phyloP scores from a whole-genome alignment of 495 filamentous ascomycete species.

The Jackrogersella multiformis region DNA sequence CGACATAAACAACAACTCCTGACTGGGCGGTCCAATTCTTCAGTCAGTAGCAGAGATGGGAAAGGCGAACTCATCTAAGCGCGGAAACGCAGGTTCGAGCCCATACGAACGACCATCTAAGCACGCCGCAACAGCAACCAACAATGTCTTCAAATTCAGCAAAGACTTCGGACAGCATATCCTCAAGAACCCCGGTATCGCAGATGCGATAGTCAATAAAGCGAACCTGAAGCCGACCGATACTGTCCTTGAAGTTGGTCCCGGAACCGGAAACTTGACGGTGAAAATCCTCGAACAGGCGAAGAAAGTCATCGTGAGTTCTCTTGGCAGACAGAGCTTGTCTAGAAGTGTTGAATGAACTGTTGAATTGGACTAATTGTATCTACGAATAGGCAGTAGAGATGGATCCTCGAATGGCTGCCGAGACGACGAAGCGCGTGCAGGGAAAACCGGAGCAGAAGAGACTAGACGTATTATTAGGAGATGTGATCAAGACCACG shows the following conservation, averaged over 20 bases:
- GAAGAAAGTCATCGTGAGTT: conserved; percentile 78
- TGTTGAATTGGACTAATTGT: conserved; percentile 10
- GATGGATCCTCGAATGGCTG: conserved; percentile 95
- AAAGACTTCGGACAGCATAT: conserved; percentile 81
- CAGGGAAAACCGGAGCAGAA: conserved; percentile 84
- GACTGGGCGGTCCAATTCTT: neutral
- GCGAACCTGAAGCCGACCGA: conserved; percentile 90
- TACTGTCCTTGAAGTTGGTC: conserved; percentile 62
- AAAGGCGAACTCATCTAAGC: conserved; percentile 70
- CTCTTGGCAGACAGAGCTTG: too few species aligned
- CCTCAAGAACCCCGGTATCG: conserved; percentile 93
- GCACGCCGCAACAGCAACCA: conserved; percentile 54
- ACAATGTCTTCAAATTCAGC: conserved; percentile 83
- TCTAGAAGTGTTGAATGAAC: too few species aligned
- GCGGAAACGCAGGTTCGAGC: conserved; percentile 59
- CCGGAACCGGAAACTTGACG: conserved; percentile 88
- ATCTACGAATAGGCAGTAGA: conserved; percentile 65
- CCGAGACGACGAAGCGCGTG: conserved; percentile 93
- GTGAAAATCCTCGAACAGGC: conserved; percentile 87
- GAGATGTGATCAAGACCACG: conserved; percentile 85
- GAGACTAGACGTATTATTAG: conserved; percentile 82
- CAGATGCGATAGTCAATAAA: conserved; percentile 81
- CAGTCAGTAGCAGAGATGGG: conserved; percentile 55
- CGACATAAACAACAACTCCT: neutral
- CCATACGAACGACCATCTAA: conserved; percentile 66